A percentile compares a stretch with the other conserved stretches of the same genome.
Conservation (phyloP, 1,139 yeast genomes). For the Taiozyma sp. region DNA sequence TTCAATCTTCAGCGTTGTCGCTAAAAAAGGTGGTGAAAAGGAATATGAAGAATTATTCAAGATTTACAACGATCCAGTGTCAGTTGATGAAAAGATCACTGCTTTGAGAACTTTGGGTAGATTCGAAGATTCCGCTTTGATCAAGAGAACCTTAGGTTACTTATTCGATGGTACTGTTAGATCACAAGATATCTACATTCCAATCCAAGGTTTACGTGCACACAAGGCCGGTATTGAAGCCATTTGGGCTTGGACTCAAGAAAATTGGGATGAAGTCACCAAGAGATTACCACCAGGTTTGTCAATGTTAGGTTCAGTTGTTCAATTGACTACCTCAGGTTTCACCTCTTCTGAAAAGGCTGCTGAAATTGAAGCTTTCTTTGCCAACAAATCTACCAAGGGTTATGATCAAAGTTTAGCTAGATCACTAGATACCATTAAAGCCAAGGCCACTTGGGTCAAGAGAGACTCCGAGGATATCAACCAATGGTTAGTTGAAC, state of each 20-base stretch:
- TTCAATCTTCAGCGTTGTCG: constrained; percentile 63
- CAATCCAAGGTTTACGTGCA: constrained; percentile 66
- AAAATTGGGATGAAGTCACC: constrained; percentile 67
- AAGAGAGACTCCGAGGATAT: constrained; percentile 56
- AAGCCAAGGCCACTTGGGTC: constrained; percentile 62
- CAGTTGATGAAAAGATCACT: constrained; percentile 70
- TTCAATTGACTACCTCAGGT: constrained; percentile 56
- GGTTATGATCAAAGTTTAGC: constrained; percentile 74
- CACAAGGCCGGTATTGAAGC: constrained; percentile 57
- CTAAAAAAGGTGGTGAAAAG: constrained; percentile 58
- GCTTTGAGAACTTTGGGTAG: constrained; percentile 77
- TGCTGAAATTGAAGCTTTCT: constrained; percentile 54
- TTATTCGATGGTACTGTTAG: constrained; percentile 66
- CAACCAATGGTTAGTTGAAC: constrained; percentile 45
- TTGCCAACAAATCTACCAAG: constrained; percentile 52
- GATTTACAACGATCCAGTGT: constrained; percentile 61
- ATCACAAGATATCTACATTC: constrained; percentile 81
- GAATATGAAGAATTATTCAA: constrained; percentile 61
- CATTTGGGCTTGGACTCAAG: constrained; percentile 72
- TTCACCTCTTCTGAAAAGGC: constrained; percentile 61
- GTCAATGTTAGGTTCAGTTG: constrained; percentile 72
- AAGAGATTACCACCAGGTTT: constrained; percentile 77
- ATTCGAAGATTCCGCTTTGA: constrained; percentile 53
- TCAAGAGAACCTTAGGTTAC: constrained; percentile 55
- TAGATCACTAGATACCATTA: constrained; percentile 64